These are phyloP conservation scores for Tylopilus felleus DNA, from an alignment of 768 basidiomycete genomes.

Conservation along the genomic window DNA sequence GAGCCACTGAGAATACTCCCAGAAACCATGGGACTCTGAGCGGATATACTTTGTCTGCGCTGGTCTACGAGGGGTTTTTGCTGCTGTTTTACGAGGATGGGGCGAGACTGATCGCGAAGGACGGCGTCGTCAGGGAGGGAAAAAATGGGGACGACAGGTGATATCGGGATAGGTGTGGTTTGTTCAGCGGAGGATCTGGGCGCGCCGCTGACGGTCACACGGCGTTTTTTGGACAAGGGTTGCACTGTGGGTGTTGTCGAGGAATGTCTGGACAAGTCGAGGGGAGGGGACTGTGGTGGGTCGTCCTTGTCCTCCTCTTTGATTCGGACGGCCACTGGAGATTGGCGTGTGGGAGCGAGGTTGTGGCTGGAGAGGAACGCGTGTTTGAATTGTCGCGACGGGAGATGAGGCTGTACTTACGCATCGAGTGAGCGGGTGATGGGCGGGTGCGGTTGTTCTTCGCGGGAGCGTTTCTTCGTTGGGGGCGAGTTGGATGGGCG, in stretches of 20 bases:
- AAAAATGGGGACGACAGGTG: constrained; percentile 64
- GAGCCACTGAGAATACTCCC: constrained; percentile 27
- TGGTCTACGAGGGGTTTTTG: constrained; percentile 72
- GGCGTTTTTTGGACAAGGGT: constrained; percentile 57
- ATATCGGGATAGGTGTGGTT: constrained; percentile 53
- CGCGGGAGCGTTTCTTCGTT: constrained; percentile 44
- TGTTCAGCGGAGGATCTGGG: constrained; percentile 43
- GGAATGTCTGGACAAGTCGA: constrained; percentile 17
- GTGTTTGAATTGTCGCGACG: constrained; percentile 4
- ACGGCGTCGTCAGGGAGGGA: constrained; percentile 55
- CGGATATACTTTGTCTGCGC: constrained; percentile 53
- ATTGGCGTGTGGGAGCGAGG: constrained; percentile 36
- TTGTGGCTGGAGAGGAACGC: constrained; percentile 19
- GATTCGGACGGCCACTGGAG: constrained; percentile 47
- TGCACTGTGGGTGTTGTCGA: constrained; percentile 39
- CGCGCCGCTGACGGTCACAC: constrained; percentile 66
- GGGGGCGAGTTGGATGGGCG: too few relatives aligned
- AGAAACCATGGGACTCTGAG: constrained; percentile 21
- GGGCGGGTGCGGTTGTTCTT: constrained; percentile 30
- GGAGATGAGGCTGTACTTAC: constrained; percentile 35
- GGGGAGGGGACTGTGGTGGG: constrained; percentile 27
- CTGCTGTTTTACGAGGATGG: constrained; percentile 64
- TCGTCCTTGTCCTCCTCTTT: constrained; percentile 64
- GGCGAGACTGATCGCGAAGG: constrained; percentile 39
- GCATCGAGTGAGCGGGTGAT: constrained; percentile 27